phyloP scores from a whole-genome alignment of 192 early-diverging fungal species.

The Backusella luteola region DNA sequence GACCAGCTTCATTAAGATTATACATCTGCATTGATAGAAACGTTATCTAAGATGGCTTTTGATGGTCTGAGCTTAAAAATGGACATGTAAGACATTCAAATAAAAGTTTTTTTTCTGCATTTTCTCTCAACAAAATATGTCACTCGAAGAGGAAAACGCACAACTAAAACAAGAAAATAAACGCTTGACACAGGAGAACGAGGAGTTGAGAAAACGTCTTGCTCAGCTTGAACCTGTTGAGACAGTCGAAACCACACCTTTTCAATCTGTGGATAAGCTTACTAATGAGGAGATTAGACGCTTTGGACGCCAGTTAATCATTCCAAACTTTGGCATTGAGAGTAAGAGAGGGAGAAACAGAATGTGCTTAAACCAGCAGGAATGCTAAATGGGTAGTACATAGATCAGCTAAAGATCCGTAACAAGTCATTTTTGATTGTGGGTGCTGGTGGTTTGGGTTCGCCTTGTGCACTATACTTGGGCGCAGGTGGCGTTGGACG shows the following conservation, averaged over 20 bases:
- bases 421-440: constrained; percentile 81
- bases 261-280: constrained; percentile 39
- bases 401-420: constrained; percentile 75
- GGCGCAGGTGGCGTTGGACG: constrained; percentile 86
- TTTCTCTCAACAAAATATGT: background rate
- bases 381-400: background rate
- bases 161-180: background rate
- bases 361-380: background rate
- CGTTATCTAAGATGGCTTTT: too few species aligned
- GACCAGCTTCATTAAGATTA: background rate
- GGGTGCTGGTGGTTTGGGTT: constrained; percentile 93
- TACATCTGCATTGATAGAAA: background rate
- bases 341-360: constrained; percentile 39
- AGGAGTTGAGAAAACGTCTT: constrained; percentile 1
- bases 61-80: background rate
- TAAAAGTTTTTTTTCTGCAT: background rate
- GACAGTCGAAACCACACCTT: background rate
- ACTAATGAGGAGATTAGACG: constrained; percentile 74
- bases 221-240: constrained; percentile 11
- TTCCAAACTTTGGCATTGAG: constrained; percentile 71
- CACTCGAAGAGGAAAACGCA: background rate
- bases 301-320: constrained; percentile 84
- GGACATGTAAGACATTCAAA: background rate
- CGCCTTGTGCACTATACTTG: constrained; percentile 85
- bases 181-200: constrained; percentile 6